Conservation (phyloP, 116 monocot species). For the Posidonia oceanica region DNA sequence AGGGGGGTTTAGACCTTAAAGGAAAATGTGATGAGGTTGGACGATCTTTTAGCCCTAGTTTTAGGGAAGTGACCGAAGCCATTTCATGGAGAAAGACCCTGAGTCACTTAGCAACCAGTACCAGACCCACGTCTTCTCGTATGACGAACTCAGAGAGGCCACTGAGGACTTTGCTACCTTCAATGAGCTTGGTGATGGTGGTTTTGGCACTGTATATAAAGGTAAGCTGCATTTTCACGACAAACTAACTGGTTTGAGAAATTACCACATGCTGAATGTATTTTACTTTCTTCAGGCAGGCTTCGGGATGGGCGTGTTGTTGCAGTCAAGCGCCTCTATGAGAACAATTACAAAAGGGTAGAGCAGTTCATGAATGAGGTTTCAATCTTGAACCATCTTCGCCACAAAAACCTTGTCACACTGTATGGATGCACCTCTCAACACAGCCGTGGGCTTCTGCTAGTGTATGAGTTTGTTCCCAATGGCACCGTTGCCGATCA, state of each 20-base stretch:
- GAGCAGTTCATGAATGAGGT: constrained; percentile 78
- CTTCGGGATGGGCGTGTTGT: constrained; percentile 51
- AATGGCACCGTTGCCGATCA: constrained; percentile 80
- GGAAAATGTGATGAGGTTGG: too few relatives aligned
- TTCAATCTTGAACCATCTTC: constrained; percentile 49
- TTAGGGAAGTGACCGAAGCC: too few relatives aligned
- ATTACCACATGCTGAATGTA: too few relatives aligned
- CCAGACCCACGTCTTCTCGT: constrained; percentile 34
- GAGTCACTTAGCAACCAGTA: too few relatives aligned
- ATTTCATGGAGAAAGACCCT: too few relatives aligned
- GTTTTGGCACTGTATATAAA: constrained; percentile 69
- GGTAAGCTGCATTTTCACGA: constrained; percentile 12
- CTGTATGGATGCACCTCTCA: constrained; percentile 65
- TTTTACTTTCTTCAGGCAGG: constrained; percentile 21
- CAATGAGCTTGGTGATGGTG: constrained; percentile 50
- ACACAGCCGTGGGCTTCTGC: constrained; percentile 44
- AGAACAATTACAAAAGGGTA: constrained; percentile 42
- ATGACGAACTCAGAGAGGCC: constrained; percentile 42
- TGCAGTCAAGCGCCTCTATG: constrained; percentile 67
- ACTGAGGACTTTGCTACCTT: constrained; percentile 31
- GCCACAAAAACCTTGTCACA: constrained; percentile 56
- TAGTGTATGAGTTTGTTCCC: constrained; percentile 61
- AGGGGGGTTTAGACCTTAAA: too few relatives aligned
- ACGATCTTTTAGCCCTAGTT: too few relatives aligned
- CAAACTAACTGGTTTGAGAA: too few relatives aligned